These are phyloP conservation scores for Gaeumannomyces sp. DNA, from an alignment of 2,329 filamentous ascomycete species.

Conservation along the genomic window DNA sequence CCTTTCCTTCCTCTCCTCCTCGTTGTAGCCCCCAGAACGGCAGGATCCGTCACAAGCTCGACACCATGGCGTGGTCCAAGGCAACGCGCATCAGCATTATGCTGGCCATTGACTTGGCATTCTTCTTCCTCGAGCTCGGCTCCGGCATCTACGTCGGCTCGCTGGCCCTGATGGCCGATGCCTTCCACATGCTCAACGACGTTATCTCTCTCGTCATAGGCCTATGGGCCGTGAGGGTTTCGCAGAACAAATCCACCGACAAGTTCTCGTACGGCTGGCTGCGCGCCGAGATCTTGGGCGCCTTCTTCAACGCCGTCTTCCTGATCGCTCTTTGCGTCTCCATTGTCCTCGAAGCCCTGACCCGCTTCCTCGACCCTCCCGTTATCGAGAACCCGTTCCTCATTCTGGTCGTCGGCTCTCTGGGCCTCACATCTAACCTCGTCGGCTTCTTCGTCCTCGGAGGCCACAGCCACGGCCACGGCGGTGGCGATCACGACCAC, in stretches of 20 bases:
- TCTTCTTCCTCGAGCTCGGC: slow-evolving; percentile 85
- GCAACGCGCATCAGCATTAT: slow-evolving; percentile 87
- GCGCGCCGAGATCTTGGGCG: slow-evolving; percentile 92
- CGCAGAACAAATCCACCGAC: slow-evolving; percentile 77
- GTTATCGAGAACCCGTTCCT: slow-evolving; percentile 78
- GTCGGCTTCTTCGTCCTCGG: slow-evolving; percentile 86
- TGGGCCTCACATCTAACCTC: slow-evolving; percentile 83
- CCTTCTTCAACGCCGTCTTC: slow-evolving; percentile 96
- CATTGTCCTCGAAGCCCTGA: slow-evolving; percentile 91
- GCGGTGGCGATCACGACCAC: slow-evolving; percentile 49
- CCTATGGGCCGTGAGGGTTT: slow-evolving; percentile 89
- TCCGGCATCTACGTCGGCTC: slow-evolving; percentile 85
- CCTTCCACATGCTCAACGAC: slow-evolving; percentile 99
- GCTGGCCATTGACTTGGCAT: slow-evolving; percentile 79
- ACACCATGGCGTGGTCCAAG: slow-evolving; percentile 85
- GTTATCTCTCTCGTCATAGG: slow-evolving; percentile 90
- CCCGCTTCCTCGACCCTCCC: slow-evolving; percentile 86
- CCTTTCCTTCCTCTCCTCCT: neutral
- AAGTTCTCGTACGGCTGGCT: slow-evolving; percentile 98
- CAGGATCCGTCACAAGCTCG: neutral
- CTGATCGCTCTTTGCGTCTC: slow-evolving; percentile 92
- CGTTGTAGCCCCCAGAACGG: neutral
- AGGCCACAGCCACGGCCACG: slow-evolving; percentile 83
- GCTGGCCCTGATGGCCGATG: slow-evolving; percentile 88
- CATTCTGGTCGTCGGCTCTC: slow-evolving; percentile 81